Conservation (phyloP, 2,329 filamentous ascomycete species). For the Alternaria brassicae region DNA sequence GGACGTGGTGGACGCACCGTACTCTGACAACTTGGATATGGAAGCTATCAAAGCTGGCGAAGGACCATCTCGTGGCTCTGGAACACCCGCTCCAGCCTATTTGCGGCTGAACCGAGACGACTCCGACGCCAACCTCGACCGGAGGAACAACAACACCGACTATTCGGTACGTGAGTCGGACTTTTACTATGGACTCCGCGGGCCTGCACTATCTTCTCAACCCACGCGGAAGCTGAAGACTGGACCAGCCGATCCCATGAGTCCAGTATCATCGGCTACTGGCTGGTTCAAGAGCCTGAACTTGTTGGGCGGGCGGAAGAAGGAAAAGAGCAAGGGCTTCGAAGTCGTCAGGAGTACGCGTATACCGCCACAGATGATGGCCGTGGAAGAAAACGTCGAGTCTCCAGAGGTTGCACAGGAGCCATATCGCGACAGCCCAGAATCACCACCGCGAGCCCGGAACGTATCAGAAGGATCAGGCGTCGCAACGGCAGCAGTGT, state of each 20-base stretch:
- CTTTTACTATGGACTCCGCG: conserved; percentile 93
- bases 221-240: conserved; percentile 88
- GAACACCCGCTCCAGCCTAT: conserved; percentile 57
- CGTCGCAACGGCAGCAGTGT: conserved; percentile 24
- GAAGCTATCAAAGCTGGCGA: conserved; percentile 41
- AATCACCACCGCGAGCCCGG: conserved; percentile 17
- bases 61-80: conserved; percentile 42
- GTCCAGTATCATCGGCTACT: conserved; percentile 85
- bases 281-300: conserved; percentile 78
- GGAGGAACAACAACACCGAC: conserved; percentile 70
- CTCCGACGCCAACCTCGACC: conserved; percentile 63
- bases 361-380: conserved; percentile 77
- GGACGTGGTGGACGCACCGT: conserved; percentile 56
- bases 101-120: conserved; percentile 56
- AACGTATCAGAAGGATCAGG: conserved; percentile 16
- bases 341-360: conserved; percentile 92
- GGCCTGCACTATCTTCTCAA: conserved; percentile 81
- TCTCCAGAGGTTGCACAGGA: conserved; percentile 40
- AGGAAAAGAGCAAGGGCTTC: conserved; percentile 95
- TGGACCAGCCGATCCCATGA: conserved; percentile 91
- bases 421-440: conserved; percentile 64
- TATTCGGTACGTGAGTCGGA: conserved; percentile 95
- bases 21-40: conserved; percentile 53
- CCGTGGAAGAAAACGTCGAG: conserved; percentile 67
- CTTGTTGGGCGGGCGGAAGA: conserved; percentile 82